Conservation (phyloP, 108 stramenopile genomes). For the Pseudonitzschia multistriata region DNA sequence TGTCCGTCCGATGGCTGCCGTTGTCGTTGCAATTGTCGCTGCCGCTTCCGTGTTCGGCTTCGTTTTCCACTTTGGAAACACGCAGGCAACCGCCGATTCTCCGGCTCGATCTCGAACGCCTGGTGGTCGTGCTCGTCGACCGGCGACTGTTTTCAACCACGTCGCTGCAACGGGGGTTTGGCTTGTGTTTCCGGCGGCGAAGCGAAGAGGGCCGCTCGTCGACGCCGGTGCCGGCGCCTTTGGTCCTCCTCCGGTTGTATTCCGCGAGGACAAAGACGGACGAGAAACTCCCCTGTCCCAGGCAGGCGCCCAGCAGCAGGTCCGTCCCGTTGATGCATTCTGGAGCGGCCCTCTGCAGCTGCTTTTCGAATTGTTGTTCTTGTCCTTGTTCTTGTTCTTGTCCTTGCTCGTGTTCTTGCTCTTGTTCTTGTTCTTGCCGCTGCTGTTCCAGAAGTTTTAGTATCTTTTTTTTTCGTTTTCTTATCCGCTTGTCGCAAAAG, state of each 20-base stretch:
- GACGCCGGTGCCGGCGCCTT: too few relatives aligned
- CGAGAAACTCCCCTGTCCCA: conserved; percentile 2
- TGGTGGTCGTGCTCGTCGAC: too few relatives aligned
- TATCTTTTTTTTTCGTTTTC: not conserved
- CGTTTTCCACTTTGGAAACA: too few relatives aligned
- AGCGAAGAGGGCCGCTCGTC: too few relatives aligned
- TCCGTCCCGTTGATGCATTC: not conserved
- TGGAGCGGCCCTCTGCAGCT: not conserved
- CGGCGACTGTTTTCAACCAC: too few relatives aligned
- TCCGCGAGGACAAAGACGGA: not conserved
- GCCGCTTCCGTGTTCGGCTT: too few relatives aligned
- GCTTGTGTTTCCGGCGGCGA: too few relatives aligned
- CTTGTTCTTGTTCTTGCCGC: not conserved
- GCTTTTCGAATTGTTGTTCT: not conserved
- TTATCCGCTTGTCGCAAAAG: not conserved
- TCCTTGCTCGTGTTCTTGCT: not conserved
- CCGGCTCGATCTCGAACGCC: not conserved
- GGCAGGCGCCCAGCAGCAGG: not conserved
- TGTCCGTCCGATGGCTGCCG: not conserved
- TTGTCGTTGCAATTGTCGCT: not conserved
- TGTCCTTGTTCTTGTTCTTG: not conserved
- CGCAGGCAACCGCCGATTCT: not conserved
- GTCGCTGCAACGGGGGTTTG: too few relatives aligned
- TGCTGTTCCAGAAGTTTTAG: not conserved
- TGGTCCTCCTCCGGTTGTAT: not conserved